These are phyloP conservation scores for Aspergillus nidulans DNA, from an alignment of 495 filamentous ascomycete genomes.

Conservation along the genomic window DNA sequence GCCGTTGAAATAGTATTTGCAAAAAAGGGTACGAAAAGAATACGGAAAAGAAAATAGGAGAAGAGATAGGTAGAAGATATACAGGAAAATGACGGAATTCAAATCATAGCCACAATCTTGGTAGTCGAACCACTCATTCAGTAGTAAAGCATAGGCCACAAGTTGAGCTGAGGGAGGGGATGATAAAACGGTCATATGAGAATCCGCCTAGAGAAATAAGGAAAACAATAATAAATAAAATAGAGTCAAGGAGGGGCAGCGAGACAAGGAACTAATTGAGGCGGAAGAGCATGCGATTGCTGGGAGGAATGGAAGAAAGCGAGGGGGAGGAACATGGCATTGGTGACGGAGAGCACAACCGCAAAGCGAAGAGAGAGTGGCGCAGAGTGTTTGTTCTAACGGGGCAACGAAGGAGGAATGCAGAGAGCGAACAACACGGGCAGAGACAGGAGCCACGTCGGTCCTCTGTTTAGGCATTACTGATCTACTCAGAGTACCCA, in stretches of 20 bases:
- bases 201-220: constrained; percentile 1
- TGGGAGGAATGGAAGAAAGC: constrained; percentile 11
- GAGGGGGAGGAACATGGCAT: constrained; percentile 19
- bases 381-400: constrained; percentile 13
- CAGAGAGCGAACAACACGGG: background rate
- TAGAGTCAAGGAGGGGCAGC: constrained; percentile 1
- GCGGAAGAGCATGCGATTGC: background rate
- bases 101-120: constrained; percentile 8
- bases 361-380: constrained; percentile 1
- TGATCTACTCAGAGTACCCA: background rate
- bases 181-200: constrained; percentile 16
- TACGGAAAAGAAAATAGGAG: constrained; percentile 4
- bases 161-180: constrained; percentile 5
- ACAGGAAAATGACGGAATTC: constrained; percentile 8
- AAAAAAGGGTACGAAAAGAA: background rate
- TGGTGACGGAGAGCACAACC: constrained; percentile 14
- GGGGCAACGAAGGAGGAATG: constrained; percentile 20
- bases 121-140: background rate
- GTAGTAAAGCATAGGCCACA: background rate
- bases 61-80: constrained; percentile 7
- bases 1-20: background rate
- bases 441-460: constrained; percentile 17
- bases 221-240: background rate
- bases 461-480: background rate
- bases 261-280: constrained; percentile 1